Evolutionary conservation across 2,329 filamentous ascomycete genomes (phyloP).

Genomic region (Aspergillus phoenicis): DNA sequence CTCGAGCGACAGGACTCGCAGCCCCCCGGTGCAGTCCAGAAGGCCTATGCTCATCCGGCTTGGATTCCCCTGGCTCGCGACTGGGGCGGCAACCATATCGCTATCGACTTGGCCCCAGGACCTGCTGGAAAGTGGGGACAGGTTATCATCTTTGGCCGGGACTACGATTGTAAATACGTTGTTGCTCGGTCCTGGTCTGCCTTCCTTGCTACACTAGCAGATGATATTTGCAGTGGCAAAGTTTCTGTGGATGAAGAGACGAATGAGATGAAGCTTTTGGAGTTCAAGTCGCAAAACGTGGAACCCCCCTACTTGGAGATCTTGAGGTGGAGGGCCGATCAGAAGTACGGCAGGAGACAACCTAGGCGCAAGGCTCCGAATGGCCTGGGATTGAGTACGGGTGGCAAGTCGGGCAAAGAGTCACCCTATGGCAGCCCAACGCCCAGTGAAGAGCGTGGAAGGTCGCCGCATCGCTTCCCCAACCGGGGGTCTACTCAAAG

Average conservation of each 20-base stretch:
- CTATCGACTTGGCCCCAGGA: slow-evolving; percentile 87
- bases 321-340: slow-evolving; percentile 89
- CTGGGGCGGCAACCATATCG: slow-evolving; percentile 98
- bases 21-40: slow-evolving; percentile 82
- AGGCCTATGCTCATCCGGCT: slow-evolving; percentile 86
- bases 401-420: slow-evolving; percentile 50
- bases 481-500: slow-evolving; percentile 46
- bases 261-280: slow-evolving; percentile 85
- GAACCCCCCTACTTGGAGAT: slow-evolving; percentile 95
- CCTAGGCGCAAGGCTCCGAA: slow-evolving; percentile 53
- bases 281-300: slow-evolving; percentile 85
- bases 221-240: slow-evolving; percentile 87
- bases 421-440: slow-evolving; percentile 57
- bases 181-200: slow-evolving; percentile 88
- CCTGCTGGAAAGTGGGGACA: slow-evolving; percentile 92
- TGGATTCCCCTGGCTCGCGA: slow-evolving; percentile 97
- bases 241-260: slow-evolving; percentile 91
- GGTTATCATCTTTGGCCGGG: slow-evolving; percentile 92
- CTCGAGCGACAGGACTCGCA: slow-evolving; percentile 83
- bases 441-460: slow-evolving; percentile 50
- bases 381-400: slow-evolving; percentile 57
- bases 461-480: slow-evolving; percentile 53
- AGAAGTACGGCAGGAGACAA: slow-evolving; percentile 76
- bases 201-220: slow-evolving; percentile 82
- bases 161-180: slow-evolving; percentile 99